Evolutionary conservation across 2,329 filamentous ascomycete genomes (phyloP), one percentile per base, ranked within the genome.

Genomic region (Lecanicillium sp.): DNA sequence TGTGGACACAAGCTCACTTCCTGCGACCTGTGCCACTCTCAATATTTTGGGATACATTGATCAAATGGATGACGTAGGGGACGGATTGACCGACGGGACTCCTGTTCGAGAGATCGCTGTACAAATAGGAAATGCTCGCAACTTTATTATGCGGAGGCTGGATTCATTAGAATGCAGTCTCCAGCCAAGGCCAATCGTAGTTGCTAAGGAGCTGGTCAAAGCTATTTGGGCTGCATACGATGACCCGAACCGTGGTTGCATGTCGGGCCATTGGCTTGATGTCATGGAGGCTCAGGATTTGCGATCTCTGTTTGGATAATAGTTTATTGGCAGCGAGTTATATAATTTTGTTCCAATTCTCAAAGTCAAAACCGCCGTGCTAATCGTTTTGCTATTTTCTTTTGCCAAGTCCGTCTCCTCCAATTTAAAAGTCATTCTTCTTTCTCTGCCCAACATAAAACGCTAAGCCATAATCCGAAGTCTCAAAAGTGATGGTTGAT

Each of bases 401-500:
- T n/a, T n/a, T n/a, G n/a, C n/a, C n/a, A n/a, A n/a, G n/a, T n/a
- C n/a, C n/a, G n/a, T n/a, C n/a, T n/a, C n/a, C n/a, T n/a, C 18
- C 35, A 20, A 15, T 34, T 43, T 42, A 59, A 30, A 58, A 46
- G 31, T 51, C 50, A 15, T 45, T 55, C 29, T 57, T 50, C 44
- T 61, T 59, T 34, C 63, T 52, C 48, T 65, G 63, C 2, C 67
- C 67, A 18, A 54, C 54, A 51, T 67, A 83, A 48, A 82, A 82
- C 1, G 70, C 78, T 49, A 81, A 55, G 0, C 78, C 78, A 48
- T 73, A 76, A 42, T 71, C 68, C 27, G 69, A 63, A 9, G 78
- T 82, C 3, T 67, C 71, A 45, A 84, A 85, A 0, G 78, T 82
- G 48, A 84, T 80, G 43, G 71, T 80, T 2, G 68, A 57, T 2